Percentiles rank a stretch among this genome's conserved stretches.
Conservation (phyloP, 768 basidiomycete species). For the Cubamyces sp. region DNA sequence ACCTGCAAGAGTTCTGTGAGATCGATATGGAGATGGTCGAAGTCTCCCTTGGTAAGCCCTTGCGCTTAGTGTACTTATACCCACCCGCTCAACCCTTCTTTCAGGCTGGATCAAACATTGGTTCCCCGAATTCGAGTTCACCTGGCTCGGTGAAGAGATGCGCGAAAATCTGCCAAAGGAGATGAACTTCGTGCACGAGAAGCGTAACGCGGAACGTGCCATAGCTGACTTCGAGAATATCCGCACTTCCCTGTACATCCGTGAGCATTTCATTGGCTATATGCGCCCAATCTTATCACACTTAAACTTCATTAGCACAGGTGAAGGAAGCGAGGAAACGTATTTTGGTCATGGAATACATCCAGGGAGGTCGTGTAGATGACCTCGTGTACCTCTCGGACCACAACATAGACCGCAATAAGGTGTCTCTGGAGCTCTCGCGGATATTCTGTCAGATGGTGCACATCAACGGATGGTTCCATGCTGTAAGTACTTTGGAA, state of each 20-base stretch:
- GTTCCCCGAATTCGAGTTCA: slow-evolving; percentile 95
- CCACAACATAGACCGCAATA: slow-evolving; percentile 88
- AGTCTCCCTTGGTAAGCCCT: slow-evolving; percentile 60
- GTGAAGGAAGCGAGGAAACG: slow-evolving; percentile 82
- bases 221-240: slow-evolving; percentile 69
- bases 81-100: slow-evolving; percentile 11
- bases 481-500: slow-evolving; percentile 56
- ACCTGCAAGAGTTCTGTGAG: slow-evolving; percentile 87
- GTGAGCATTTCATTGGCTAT: slow-evolving; percentile 27
- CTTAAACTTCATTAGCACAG: slow-evolving; percentile 39
- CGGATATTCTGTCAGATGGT: slow-evolving; percentile 96
- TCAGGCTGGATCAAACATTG: slow-evolving; percentile 84
- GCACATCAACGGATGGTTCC: slow-evolving; percentile 91
- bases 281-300: not conserved
- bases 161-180: slow-evolving; percentile 87
- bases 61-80: not conserved
- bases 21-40: slow-evolving; percentile 91
- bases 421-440: slow-evolving; percentile 87
- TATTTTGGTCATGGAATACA: slow-evolving; percentile 94
- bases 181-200: slow-evolving; percentile 94
- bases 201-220: slow-evolving; percentile 78
- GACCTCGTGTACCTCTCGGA: slow-evolving; percentile 82
- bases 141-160: slow-evolving; percentile 96
- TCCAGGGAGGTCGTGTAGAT: slow-evolving; percentile 86
- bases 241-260: slow-evolving; percentile 86